A percentile compares a stretch with the other conserved stretches of the same genome.
These are phyloP conservation scores for Lipomyces orientalis DNA, from an alignment of 805 yeast species.

Conservation along the genomic window DNA sequence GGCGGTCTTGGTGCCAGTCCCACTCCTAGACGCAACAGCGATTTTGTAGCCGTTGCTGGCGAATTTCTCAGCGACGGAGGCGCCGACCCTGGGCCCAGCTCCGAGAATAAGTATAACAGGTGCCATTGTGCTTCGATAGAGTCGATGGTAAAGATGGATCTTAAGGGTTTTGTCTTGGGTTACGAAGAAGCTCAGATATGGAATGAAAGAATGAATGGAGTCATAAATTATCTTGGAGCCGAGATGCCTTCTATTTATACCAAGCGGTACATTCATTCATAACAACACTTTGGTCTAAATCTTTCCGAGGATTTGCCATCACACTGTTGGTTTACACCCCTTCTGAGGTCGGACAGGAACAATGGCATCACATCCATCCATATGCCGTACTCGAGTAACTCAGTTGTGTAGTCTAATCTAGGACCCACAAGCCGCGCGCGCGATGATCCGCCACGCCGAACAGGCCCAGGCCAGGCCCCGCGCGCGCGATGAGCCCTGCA, in stretches of 20 bases:
- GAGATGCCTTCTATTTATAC: not conserved
- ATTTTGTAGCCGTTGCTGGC: not conserved
- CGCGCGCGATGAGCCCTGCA: not conserved
- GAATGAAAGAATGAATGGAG: not conserved
- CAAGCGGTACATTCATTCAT: not conserved
- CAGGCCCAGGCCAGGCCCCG: not conserved
- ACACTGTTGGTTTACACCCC: not conserved
- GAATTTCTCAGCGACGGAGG: not conserved
- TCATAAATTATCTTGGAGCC: not conserved
- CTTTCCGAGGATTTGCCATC: not conserved
- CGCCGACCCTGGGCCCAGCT: not conserved
- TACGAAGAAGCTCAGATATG: not conserved
- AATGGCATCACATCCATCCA: not conserved
- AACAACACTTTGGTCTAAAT: too few species aligned
- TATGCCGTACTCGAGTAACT: not conserved
- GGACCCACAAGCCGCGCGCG: not conserved
- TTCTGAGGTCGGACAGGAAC: too few species aligned
- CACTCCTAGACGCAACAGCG: not conserved
- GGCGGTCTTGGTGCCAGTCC: slow-evolving; percentile 2
- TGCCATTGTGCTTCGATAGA: not conserved
- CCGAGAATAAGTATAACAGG: not conserved
- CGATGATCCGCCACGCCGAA: not conserved
- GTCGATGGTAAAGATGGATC: slow-evolving; percentile 1
- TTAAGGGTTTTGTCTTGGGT: not conserved
- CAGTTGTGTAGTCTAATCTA: not conserved